Base-by-base conservation (phyloP, 2,329 filamentous ascomycete genomes). In the Ceratocystis lukuohia region DNA sequence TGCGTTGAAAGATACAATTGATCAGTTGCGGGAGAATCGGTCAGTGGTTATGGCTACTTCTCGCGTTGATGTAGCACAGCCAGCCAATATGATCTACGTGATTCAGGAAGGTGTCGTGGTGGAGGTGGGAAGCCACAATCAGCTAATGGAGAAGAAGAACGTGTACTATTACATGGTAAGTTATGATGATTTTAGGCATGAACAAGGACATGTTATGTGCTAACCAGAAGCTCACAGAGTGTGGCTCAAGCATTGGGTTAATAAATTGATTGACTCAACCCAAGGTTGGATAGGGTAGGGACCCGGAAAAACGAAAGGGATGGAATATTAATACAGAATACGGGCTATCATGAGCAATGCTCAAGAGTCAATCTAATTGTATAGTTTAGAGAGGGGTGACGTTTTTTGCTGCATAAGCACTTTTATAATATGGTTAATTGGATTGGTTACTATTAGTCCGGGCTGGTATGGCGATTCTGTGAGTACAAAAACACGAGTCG, bases 131-230 rank as follows among this genome's bases (percentile, higher is more conserved):
- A 74, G 70, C 0, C 78, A 80, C 28, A 76, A 82, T 1, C 79
- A 84, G 62, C 77, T 89, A 1, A 76, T 88, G 68, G 73, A 75
- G 1, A 73, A 77, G 12, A 72, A 83, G 3, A 74, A 76, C 12
- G 74, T 83, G 5, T 86, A 86, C 70, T 77, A 77, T 5, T 75
- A 76, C 30, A 77, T 87, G 66, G 82, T 85, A 4, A 73, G 74
- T 65, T 2, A 25, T 8, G n/a, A 30, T 41, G 12, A 28, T 22
- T 22, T 17, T 7, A 5, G 3, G 8, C 7, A 10, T 22, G 10
- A 33, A 1, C 33, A 17, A 10, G 4, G 10, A 30, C 15, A 6
- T 61, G 10, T 25, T 44, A 10, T 15, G 15, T 61, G 15, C 66
- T 66, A 56, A 65, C 57, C 41, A 25, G n/a, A 30, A 2, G n/a